Conservation (phyloP, 352 stramenopile species). For the Phytophthora cryptogea region DNA sequence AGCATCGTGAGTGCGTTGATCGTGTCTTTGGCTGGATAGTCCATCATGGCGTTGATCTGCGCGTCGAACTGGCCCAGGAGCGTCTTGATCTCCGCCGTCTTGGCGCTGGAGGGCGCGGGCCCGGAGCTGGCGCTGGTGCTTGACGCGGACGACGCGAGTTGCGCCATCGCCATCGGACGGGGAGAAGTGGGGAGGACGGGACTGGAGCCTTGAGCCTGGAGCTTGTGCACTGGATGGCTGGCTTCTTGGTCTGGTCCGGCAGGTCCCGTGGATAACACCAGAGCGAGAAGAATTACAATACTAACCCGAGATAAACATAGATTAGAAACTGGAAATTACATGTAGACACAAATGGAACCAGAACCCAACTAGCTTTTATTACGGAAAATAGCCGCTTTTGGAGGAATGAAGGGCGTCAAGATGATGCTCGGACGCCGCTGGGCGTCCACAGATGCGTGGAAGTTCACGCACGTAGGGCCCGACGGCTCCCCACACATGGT, state of each 20-base stretch:
- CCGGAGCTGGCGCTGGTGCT: slow-evolving; percentile 1
- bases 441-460: slow-evolving; percentile 19
- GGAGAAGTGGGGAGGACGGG: background rate
- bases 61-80: slow-evolving; percentile 79
- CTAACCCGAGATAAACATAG: background rate
- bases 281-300: background rate
- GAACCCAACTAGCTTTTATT: too few species aligned
- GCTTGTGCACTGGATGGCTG: slow-evolving; percentile 17
- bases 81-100: slow-evolving; percentile 47
- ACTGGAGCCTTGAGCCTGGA: background rate
- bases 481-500: slow-evolving; percentile 87
- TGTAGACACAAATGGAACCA: background rate
- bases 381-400: background rate
- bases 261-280: slow-evolving; percentile 16
- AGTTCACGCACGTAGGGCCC: slow-evolving; percentile 59
- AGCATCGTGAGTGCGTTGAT: slow-evolving; percentile 91
- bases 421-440: background rate
- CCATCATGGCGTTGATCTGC: slow-evolving; percentile 87
- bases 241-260: slow-evolving; percentile 36
- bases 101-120: background rate
- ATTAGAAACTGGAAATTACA: slow-evolving; percentile 6
- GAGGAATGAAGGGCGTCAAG: too few species aligned
- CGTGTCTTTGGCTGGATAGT: slow-evolving; percentile 88
- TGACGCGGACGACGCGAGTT: slow-evolving; percentile 38
- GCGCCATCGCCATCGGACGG: slow-evolving; percentile 52